phyloP scores from a whole-genome alignment of 75 land plant species.

The Chamaecyparis obtusa region DNA sequence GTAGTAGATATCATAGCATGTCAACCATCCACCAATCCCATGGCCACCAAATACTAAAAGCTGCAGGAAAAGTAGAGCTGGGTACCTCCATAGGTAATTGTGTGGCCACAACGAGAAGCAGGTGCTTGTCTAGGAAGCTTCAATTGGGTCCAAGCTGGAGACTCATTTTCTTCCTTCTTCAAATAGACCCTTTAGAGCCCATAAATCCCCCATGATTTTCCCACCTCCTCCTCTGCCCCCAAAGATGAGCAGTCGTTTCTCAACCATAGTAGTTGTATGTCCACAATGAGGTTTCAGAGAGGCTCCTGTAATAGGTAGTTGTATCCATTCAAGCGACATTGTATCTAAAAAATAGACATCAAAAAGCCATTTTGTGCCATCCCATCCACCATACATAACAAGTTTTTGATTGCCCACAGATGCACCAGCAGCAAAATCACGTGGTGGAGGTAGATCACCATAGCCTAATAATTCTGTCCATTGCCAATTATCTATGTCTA shows the following conservation, averaged over 20 bases:
- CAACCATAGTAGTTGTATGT: constrained; percentile 93
- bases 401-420: constrained; percentile 85
- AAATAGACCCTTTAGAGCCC: too few species aligned
- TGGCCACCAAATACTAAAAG: constrained; percentile 96
- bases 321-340: too few species aligned
- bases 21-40: constrained; percentile 98
- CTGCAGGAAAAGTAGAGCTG: constrained; percentile 37
- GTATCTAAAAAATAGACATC: too few species aligned
- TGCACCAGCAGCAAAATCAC: constrained; percentile 94
- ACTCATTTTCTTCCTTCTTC: constrained; percentile 94
- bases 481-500: constrained; percentile 98
- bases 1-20: constrained; percentile 89
- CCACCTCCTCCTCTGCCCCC: constrained; percentile 99
- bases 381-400: constrained; percentile 98
- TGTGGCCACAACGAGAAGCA: constrained; percentile 93
- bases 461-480: constrained; percentile 90
- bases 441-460: constrained; percentile 87
- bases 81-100: constrained; percentile 78
- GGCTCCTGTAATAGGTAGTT: too few species aligned
- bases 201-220: too few species aligned
- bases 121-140: constrained; percentile 96
- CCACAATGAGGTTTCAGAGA: constrained; percentile 95
- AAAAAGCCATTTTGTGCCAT: constrained; percentile 96
- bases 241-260: constrained; percentile 88
- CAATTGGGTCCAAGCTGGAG: constrained; percentile 92